phyloP scores from a whole-genome alignment of 768 basidiomycete species.

The Lactifluus hygrophoroides region DNA sequence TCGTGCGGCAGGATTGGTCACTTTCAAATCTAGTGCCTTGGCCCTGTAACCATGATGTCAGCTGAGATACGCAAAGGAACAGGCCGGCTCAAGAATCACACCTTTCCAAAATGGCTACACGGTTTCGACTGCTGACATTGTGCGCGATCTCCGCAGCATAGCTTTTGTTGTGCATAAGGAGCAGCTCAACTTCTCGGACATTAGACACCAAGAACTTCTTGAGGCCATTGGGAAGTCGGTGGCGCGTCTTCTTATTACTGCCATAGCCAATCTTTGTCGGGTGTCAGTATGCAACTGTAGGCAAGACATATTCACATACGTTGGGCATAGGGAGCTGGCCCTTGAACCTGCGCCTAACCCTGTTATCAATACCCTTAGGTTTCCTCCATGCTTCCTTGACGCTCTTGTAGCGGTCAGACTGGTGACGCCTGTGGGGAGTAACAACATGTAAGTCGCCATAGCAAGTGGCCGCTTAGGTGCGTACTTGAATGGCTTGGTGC shows the following conservation, averaged over 20 bases:
- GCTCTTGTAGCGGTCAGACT: slow-evolving; percentile 94
- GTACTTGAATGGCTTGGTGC: slow-evolving; percentile 94
- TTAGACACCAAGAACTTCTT: slow-evolving; percentile 96
- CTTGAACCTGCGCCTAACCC: slow-evolving; percentile 91
- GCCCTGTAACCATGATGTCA: slow-evolving; percentile 40
- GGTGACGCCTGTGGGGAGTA: slow-evolving; percentile 67
- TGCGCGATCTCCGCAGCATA: slow-evolving; percentile 97
- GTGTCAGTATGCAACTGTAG: neutral
- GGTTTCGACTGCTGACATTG: slow-evolving; percentile 92
- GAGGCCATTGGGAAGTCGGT: slow-evolving; percentile 90
- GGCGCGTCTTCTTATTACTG: slow-evolving; percentile 92
- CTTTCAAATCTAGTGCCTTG: slow-evolving; percentile 81
- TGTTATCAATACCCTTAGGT: slow-evolving; percentile 99
- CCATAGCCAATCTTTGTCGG: slow-evolving; percentile 68
- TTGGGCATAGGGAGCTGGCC: slow-evolving; percentile 96
- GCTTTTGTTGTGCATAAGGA: slow-evolving; percentile 96
- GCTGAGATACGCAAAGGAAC: neutral
- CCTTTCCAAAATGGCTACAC: slow-evolving; percentile 84
- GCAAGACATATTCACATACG: slow-evolving; percentile 35
- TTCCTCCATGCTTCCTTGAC: slow-evolving; percentile 99
- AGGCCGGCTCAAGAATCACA: slow-evolving; percentile 23
- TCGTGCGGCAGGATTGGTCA: slow-evolving; percentile 87
- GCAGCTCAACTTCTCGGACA: slow-evolving; percentile 85
- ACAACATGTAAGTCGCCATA: neutral
- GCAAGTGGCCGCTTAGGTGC: slow-evolving; percentile 25